Percentiles rank a stretch among this genome's conserved stretches.
These are phyloP conservation scores for Candida dubliniensis DNA, from an alignment of 1,139 yeast species.

Conservation along the genomic window DNA sequence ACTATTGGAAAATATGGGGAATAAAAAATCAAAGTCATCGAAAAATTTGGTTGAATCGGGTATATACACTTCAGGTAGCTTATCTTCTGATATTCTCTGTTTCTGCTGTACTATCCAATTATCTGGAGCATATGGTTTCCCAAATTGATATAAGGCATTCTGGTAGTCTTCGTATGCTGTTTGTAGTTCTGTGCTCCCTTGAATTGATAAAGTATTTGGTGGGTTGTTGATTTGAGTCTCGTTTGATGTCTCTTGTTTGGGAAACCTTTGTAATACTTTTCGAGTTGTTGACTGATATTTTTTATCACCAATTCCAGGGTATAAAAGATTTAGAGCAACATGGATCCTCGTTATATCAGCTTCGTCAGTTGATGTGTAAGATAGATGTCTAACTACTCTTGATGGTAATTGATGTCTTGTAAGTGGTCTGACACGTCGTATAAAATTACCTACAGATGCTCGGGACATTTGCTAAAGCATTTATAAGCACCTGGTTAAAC, in stretches of 20 bases:
- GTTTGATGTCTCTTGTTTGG: background rate
- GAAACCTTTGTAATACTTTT: background rate
- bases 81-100: background rate
- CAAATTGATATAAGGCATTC: background rate
- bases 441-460: too few species aligned
- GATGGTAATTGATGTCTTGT: too few species aligned
- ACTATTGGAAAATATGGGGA: slow-evolving; percentile 5
- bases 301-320: slow-evolving; percentile 9
- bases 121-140: background rate
- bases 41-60: slow-evolving; percentile 2
- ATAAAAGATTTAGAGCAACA: slow-evolving; percentile 9
- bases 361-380: background rate
- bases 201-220: background rate
- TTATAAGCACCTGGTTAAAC: too few species aligned
- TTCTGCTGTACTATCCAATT: background rate
- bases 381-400: background rate
- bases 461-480: too few species aligned
- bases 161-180: slow-evolving; percentile 1
- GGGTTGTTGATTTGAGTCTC: background rate
- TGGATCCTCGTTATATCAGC: slow-evolving; percentile 1
- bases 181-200: background rate
- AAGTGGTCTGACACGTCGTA: too few species aligned
- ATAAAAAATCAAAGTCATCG: slow-evolving; percentile 8
- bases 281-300: background rate
- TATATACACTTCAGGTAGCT: background rate